Evolutionary conservation across 192 early-diverging fungal genomes (phyloP).

Genomic region (Coemansia sp.): DNA sequence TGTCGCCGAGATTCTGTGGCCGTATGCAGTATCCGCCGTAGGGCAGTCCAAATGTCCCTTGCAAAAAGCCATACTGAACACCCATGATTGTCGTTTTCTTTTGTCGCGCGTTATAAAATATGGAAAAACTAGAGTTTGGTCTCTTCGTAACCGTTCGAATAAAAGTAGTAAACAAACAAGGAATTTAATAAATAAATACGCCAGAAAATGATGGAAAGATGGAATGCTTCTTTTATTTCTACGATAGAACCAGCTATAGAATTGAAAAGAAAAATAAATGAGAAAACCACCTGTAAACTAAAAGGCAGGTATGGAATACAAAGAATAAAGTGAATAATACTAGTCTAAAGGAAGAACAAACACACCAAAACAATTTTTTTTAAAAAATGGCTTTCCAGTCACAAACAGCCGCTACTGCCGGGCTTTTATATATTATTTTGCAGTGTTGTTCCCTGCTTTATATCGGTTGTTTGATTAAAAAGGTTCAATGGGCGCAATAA

Average conservation of each 20-base stretch:
- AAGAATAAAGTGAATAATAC: background rate
- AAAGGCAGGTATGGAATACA: too few relatives aligned
- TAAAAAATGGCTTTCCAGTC: too few relatives aligned
- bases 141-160: background rate
- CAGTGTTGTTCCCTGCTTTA: background rate
- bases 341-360: too few relatives aligned
- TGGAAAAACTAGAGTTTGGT: background rate
- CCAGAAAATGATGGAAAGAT: background rate
- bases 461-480: background rate
- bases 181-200: background rate
- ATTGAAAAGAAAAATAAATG: background rate
- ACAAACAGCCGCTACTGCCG: too few relatives aligned
- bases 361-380: too few relatives aligned
- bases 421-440: background rate
- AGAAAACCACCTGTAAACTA: background rate
- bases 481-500: background rate
- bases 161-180: background rate
- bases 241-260: background rate
- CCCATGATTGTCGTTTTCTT: conserved; percentile 6
- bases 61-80: conserved; percentile 45
- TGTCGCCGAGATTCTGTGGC: conserved; percentile 15
- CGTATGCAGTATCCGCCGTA: conserved; percentile 51
- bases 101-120: background rate
- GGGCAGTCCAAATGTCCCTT: conserved; percentile 50
- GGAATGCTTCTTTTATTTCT: background rate